Percentiles rank a stretch among this genome's conserved stretches.
These are phyloP conservation scores for Fistulinella cinereoalba DNA, from an alignment of 1,284 basidiomycete genomes.

Conservation along the genomic window DNA sequence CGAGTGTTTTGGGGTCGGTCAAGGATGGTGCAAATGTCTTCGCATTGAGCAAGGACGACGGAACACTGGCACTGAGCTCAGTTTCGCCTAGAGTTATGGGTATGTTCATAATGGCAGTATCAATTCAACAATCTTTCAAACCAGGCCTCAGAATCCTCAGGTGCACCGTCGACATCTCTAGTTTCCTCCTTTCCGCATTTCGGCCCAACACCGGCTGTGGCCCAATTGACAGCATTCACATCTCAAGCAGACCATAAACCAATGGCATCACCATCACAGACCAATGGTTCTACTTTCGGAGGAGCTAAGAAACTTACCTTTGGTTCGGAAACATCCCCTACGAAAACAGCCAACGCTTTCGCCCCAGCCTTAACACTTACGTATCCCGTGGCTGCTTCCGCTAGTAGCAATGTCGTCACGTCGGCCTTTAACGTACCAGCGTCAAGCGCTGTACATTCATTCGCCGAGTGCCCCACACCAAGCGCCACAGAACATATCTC, in stretches of 20 bases:
- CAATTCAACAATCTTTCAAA: not conserved
- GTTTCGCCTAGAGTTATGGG: slow-evolving; percentile 11
- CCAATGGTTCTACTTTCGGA: slow-evolving; percentile 1
- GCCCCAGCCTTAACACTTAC: slow-evolving; percentile 27
- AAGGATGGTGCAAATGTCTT: slow-evolving; percentile 19
- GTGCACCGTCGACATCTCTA: slow-evolving; percentile 17
- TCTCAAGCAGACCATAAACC: slow-evolving; percentile 1
- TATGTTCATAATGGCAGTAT: slow-evolving; percentile 6
- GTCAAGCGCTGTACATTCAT: not conserved
- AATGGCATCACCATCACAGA: slow-evolving; percentile 5
- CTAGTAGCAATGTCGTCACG: not conserved
- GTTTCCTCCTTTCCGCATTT: slow-evolving; percentile 12
- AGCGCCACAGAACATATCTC: not conserved
- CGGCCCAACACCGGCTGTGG: not conserved
- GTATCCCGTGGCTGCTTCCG: not conserved
- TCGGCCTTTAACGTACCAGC: not conserved
- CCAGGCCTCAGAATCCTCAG: not conserved
- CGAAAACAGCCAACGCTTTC: slow-evolving; percentile 28
- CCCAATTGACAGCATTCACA: not conserved
- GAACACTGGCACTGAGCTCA: slow-evolving; percentile 8
- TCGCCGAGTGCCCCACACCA: not conserved
- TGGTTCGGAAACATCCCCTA: slow-evolving; percentile 10
- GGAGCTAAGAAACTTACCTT: slow-evolving; percentile 2
- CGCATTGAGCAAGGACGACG: slow-evolving; percentile 19
- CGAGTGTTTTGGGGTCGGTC: slow-evolving; percentile 18